phyloP scores from a whole-genome alignment of 768 basidiomycete species.

The Pleurotus sapidus region DNA sequence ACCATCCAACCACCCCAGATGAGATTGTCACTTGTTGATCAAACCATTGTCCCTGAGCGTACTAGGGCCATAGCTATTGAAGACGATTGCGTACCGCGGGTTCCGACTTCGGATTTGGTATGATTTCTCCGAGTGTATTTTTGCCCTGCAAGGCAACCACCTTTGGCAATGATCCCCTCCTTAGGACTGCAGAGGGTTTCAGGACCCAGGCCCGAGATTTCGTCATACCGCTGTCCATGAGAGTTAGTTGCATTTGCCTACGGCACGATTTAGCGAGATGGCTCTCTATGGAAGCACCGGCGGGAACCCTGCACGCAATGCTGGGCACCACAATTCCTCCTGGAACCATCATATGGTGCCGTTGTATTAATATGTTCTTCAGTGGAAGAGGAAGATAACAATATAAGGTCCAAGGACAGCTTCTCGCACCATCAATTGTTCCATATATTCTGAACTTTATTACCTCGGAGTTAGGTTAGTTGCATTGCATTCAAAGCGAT shows the following conservation, averaged over 20 bases:
- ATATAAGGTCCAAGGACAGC: no score
- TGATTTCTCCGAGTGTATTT: conserved; percentile 12
- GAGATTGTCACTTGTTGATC: background rate
- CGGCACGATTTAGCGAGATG: conserved; percentile 7
- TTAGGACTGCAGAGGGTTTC: background rate
- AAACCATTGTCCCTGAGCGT: background rate
- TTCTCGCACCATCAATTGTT: background rate
- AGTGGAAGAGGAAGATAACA: no score
- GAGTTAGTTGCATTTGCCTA: conserved; percentile 6
- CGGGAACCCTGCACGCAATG: conserved; percentile 5
- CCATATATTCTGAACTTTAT: background rate
- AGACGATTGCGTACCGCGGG: conserved; percentile 13
- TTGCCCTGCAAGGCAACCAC: background rate
- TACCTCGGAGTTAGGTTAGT: no score
- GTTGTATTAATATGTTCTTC: no score
- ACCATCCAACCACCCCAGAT: no score
- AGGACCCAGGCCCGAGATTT: conserved; percentile 3
- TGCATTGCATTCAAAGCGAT: background rate
- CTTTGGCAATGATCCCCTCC: background rate
- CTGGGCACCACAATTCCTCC: background rate
- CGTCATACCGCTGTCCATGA: conserved; percentile 1
- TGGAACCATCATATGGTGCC: conserved; percentile 1
- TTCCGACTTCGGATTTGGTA: conserved; percentile 15
- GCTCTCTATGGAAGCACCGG: conserved; percentile 7
- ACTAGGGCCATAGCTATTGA: conserved; percentile 1